Base-by-base conservation (phyloP, 2,329 filamentous ascomycete genomes). In the Xylaria sp. region DNA sequence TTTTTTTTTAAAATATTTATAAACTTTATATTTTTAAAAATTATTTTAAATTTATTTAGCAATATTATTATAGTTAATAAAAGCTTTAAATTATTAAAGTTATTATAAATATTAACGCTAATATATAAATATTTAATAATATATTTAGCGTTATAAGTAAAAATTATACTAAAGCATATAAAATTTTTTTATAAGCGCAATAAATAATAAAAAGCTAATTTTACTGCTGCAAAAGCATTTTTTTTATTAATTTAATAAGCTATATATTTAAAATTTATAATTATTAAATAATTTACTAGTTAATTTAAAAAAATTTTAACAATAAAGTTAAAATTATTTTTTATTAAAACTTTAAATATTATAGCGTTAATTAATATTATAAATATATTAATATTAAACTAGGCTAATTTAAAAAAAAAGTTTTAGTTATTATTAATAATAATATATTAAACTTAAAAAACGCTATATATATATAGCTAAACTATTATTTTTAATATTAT, bases 41-140 rank as follows among this genome's bases (percentile, higher is more conserved):
- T 18, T 42, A 18, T 42, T 42, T 42, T 42, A 42, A 13, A 42
- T 42, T 42, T 42, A 42, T 42, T 18, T 13, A 42, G 8, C 12
- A 42, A 16, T 42, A 13, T 42, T 13, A 18, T 42, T 42, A 42
- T 42, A 13, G 9, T 10, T 10, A 18, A 2, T 1, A 40, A 13
- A 40, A 40, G 1, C 1, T 40, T 16, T 40, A 40, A 16, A 16
- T 42, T 32, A 40, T 40, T 40, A 12, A 47, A 13, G 9, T 59
- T 35, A 25, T 60, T 60, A 60, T 60, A 60, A 13, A 60, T 60
- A 50, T 60, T 60, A 60, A 60, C 5, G 0, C 9, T 50, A 8
- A 25, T 60, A 16, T 18, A 2, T 42, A 13, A 50, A 60, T 60
- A 37, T 50, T 60, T 50, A 48, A 48, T 1, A 25, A 18, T 50